Evolutionary conservation across 192 early-diverging fungal species (phyloP), one percentile per base, ranked within the genome.

Genomic region (Podochytrium sp.): DNA sequence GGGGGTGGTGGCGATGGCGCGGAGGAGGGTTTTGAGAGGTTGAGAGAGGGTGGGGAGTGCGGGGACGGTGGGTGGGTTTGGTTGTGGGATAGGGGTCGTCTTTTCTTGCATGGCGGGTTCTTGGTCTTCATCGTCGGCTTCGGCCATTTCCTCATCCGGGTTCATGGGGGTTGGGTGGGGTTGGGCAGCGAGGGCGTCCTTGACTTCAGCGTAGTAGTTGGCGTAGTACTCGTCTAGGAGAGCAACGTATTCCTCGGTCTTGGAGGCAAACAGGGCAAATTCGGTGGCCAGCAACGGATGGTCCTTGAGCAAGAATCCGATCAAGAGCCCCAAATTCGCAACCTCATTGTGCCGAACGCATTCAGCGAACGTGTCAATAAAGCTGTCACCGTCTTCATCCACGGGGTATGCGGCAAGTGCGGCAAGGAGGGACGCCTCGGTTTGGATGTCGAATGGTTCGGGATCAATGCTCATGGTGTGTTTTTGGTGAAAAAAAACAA

Each of bases 341-440:
- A 92, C 66, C 76, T 94, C 92, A 39, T 92, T 92, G 62, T 90
- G 89, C 43, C 93, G 86, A 10, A 91, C 86, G 78, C 86, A 90
- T 71, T 84, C 79, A 33, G 91, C 82, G 74, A 94, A 68, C 56
- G 90, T 89, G 49, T 90, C 86, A 10, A 60, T 55, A 39, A 71
- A 59, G 27, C 35, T 42, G 20, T 57, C 55, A 12, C 55, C 69
- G 42, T 71, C 69, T 32, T 51, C 39, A 27, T 60, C 49, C 38
- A 56, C 47, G 12, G 66, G 66, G 29, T 69, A 69, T 1, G 50
- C 51, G 18, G 27, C 51, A 12, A 69, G 29, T 7, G 47, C 29
- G 50, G 47, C 47, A 18, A 30, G 18, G 29, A 69, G 66, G 16
- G 30, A 23, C 40, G 39, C n/a, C n/a, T n/a, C 27, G 55, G 55